phyloP scores from a whole-genome alignment of 306 rosid species.

The Luffa aegyptiaca region DNA sequence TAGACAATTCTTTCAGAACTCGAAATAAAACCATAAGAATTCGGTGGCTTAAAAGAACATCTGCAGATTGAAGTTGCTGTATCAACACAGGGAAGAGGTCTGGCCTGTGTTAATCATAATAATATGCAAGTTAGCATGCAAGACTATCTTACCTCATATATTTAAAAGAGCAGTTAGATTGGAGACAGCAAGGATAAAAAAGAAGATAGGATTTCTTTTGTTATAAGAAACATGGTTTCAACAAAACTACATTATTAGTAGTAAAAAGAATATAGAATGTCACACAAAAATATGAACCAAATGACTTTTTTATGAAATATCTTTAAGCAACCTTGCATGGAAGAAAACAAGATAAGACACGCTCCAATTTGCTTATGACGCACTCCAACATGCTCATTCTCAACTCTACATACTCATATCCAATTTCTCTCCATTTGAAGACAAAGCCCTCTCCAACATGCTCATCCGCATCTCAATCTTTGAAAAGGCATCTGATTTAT shows the following conservation, averaged over 20 bases:
- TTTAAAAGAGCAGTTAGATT: background rate
- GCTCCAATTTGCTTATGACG: background rate
- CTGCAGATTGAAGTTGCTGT: constrained; percentile 77
- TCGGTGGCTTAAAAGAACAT: constrained; percentile 71
- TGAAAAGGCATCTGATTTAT: no score
- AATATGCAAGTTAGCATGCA: background rate
- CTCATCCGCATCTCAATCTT: no score
- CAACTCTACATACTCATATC: no score
- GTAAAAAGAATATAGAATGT: background rate
- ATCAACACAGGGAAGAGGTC: constrained; percentile 78
- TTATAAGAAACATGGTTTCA: background rate
- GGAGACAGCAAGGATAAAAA: background rate
- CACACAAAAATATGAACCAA: background rate
- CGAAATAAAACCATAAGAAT: constrained; percentile 74
- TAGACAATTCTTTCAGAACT: constrained; percentile 80
- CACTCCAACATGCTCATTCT: no score
- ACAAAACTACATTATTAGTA: background rate
- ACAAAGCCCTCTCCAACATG: no score
- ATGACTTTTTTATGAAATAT: background rate
- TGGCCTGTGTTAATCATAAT: constrained; percentile 62
- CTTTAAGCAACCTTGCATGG: background rate
- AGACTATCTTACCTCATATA: background rate
- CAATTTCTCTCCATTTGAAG: no score
- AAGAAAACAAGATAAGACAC: background rate
- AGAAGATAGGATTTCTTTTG: background rate